A percentile compares a stretch with the other conserved stretches of the same genome.
Evolutionary conservation across 768 basidiomycete genomes (phyloP).

Genomic region (Collybia mongolica): DNA sequence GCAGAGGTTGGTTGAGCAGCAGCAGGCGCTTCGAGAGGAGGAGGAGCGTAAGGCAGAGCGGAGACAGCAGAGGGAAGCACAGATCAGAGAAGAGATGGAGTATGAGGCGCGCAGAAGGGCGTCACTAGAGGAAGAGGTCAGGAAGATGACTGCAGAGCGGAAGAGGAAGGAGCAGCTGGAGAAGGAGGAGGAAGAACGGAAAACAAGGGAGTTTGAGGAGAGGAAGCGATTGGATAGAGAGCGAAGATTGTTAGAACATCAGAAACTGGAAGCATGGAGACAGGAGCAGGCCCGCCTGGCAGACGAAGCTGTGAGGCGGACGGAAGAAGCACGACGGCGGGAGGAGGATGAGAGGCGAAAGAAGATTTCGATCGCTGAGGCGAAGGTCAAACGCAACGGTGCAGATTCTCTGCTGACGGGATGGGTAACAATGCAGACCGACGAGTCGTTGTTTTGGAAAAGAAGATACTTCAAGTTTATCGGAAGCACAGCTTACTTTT

Average conservation of each 20-base stretch:
- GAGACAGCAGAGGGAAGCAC: constrained; percentile 42
- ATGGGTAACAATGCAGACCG: constrained; percentile 62
- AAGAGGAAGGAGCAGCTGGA: constrained; percentile 37
- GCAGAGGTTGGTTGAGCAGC: constrained; percentile 33
- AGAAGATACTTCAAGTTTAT: constrained; percentile 62
- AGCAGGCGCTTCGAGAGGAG: constrained; percentile 45
- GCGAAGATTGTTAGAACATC: constrained; percentile 49
- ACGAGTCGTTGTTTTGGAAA: constrained; percentile 57
- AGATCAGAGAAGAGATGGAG: constrained; percentile 37
- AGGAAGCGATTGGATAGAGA: constrained; percentile 45
- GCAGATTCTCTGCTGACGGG: constrained; percentile 41
- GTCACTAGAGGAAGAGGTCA: constrained; percentile 40
- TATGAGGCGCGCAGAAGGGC: constrained; percentile 39
- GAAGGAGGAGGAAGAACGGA: constrained; percentile 45
- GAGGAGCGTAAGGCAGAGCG: constrained; percentile 35
- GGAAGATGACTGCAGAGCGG: constrained; percentile 32
- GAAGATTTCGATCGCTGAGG: constrained; percentile 44
- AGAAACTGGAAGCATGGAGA: constrained; percentile 52
- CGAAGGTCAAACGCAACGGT: constrained; percentile 35
- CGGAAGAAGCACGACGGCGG: constrained; percentile 38
- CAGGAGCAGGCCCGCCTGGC: constrained; percentile 42
- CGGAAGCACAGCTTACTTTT: constrained; percentile 45
- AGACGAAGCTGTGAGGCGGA: constrained; percentile 43
- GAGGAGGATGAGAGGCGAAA: constrained; percentile 43
- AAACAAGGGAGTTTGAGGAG: constrained; percentile 42